A percentile compares a stretch with the other conserved stretches of the same genome.
phyloP scores from a whole-genome alignment of 805 yeast genomes.

The Peterozyma xylosa region DNA sequence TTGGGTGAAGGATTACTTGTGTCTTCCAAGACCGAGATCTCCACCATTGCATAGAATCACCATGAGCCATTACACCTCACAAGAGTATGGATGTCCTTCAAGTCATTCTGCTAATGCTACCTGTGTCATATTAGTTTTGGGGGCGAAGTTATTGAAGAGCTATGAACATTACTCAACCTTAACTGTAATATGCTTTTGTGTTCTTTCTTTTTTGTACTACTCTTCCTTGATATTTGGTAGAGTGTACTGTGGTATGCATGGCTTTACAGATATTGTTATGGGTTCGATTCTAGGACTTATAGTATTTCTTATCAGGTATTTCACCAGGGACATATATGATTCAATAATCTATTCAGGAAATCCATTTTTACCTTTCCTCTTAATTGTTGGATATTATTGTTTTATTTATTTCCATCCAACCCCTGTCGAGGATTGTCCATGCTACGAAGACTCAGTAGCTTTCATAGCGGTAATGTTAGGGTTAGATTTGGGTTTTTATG shows the following conservation, averaged over 20 bases:
- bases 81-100: constrained; percentile 93
- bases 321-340: constrained; percentile 38
- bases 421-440: constrained; percentile 93
- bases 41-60: constrained; percentile 91
- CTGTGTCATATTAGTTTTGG: constrained; percentile 55
- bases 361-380: constrained; percentile 24
- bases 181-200: constrained; percentile 9
- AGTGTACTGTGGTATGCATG: constrained; percentile 96
- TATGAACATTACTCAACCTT: constrained; percentile 8
- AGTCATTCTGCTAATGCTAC: constrained; percentile 95
- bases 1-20: constrained; percentile 70
- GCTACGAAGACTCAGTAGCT: constrained; percentile 92
- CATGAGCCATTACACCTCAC: constrained; percentile 81
- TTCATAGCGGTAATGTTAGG: constrained; percentile 86
- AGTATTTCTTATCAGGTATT: constrained; percentile 40
- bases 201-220: constrained; percentile 38
- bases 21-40: constrained; percentile 86
- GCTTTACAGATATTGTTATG: constrained; percentile 62
- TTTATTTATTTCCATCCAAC: constrained; percentile 65
- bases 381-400: constrained; percentile 34
- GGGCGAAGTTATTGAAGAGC: constrained; percentile 11
- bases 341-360: constrained; percentile 16
- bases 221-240: constrained; percentile 70
- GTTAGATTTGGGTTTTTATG: constrained; percentile 52
- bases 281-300: constrained; percentile 62